Evolutionary conservation across 345 rosid genomes (phyloP), one percentile per base, ranked within the genome.

Genomic region (Arabidopsis suecica): DNA sequence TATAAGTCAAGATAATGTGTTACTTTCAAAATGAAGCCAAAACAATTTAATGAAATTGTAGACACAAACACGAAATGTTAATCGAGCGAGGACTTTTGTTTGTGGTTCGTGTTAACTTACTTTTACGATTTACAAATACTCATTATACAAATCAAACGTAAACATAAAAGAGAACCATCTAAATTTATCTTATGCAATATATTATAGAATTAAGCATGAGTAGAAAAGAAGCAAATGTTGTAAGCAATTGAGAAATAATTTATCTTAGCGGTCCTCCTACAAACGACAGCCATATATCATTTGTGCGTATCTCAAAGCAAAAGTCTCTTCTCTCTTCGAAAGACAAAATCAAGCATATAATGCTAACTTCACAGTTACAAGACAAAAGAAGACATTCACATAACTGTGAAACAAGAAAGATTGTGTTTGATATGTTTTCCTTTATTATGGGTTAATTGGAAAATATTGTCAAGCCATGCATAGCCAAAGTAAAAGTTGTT

Each of bases 341-440:
- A 49, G 73, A 75, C 28, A 67, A 66, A 40, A 18, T 20, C 54
- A 49, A 66, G 6, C 34, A 74, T 12, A 56, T 65, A 65, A 55
- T 65, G 48, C 11, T 55, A 22, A 56, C 36, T n/a, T 42, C 63
- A 65, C 6, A 38, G 25, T 75, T 68, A 68, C 73, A 75, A 68
- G 32, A 61, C 69, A 75, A 41, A 75, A 60, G 48, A 60, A 61
- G 49, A 74, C 78, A 66, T 66, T 58, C 78, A 59, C 36, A 67
- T 34, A 57, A 67, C 18, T 44, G 12, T 40, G 41, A 48, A 66
- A 57, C 78, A 66, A 49, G n/a, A 66, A 56, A 57, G 67, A 58
- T 66, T 49, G 9, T 49, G 61, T 74, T 48, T 67, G 68, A 66
- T 67, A 37, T 74, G 51, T 28, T 8, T 4, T 59, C 57, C 53